Base-by-base conservation (phyloP, 306 rosid species). In the Psophocarpus tetragonolobus region DNA sequence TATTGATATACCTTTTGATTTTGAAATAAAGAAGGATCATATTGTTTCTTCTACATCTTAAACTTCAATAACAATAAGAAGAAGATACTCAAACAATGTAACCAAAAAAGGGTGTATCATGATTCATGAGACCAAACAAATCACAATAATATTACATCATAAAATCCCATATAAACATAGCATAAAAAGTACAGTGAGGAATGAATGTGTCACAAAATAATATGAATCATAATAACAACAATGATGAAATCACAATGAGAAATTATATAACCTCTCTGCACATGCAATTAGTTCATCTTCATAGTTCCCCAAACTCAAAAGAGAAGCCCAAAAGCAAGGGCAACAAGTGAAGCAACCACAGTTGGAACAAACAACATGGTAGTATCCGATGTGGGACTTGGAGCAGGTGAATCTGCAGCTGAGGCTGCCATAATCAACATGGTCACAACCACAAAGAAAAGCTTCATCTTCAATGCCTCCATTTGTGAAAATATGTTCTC, bases 381-480 rank as follows among this genome's bases (percentile, higher is more conserved):
- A 63, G 88, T 84, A 29, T 82, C 88, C 35, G 88, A 85, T 32
- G 88, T 79, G 58, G 88, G 88, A 79, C 84, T 82, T 4, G 88
- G 88, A 33, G 88, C 80, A 0, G 88, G 86, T 36, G 77, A 68
- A 1, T 82, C 82, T 0, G 65, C 84, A 2, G 74, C 84, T 26
- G 72, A 54, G 7, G 53, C 64, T 3, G 77, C 76, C 81, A 80
- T 70, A 14, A 70, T 70, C 80, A 79, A 17, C 68, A 79, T 30
- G 5, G 21, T 63, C 72, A 64, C 7, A 32, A 65, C 23, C 36
- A 15, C 73, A 35, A 74, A 45, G 41, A 74, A 21, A 47, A 79
- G 42, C 10, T 72, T 75, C 62, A 53, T 82, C 75, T 30, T 85
- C 44, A 32, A 3, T 70, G 80, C 80, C 30, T 85, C 88, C 88